Conservation (phyloP, 2,329 filamentous ascomycete species). For the Periconia digitata region DNA sequence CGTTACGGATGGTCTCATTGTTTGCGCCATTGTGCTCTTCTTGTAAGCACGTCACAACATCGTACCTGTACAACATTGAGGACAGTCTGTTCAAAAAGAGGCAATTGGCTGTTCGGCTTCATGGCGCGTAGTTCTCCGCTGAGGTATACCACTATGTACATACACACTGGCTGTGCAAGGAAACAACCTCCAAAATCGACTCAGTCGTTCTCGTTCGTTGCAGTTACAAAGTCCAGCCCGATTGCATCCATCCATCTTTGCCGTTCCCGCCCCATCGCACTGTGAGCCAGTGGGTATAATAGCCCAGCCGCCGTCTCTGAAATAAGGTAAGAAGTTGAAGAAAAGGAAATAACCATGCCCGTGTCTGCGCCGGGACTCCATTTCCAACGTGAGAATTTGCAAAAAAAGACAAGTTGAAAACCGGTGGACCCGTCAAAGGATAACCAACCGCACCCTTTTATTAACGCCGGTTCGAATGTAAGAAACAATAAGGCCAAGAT, state of each 20-base stretch:
- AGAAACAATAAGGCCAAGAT: conserved; percentile 28
- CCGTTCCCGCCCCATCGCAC: conserved; percentile 34
- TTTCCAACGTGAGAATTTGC: conserved; percentile 20
- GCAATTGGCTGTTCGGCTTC: background rate
- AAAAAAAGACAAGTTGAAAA: conserved; percentile 24
- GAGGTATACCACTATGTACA: background rate
- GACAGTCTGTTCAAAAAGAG: background rate
- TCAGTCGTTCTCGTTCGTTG: background rate
- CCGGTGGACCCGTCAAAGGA: conserved; percentile 15
- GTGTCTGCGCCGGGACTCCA: conserved; percentile 30
- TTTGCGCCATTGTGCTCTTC: no score
- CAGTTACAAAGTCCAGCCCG: background rate
- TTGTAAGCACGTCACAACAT: background rate
- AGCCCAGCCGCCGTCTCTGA: conserved; percentile 31
- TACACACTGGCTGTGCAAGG: background rate
- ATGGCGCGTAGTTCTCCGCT: background rate
- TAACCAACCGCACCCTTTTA: conserved; percentile 37
- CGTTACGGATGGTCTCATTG: no score
- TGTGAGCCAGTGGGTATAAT: conserved; percentile 33
- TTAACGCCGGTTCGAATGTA: conserved; percentile 36
- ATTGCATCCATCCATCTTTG: background rate
- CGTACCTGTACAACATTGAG: background rate
- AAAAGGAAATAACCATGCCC: conserved; percentile 14
- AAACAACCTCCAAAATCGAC: background rate
- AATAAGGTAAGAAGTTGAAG: conserved; percentile 34